These are phyloP conservation scores for Trichoderma endophyticum DNA, from an alignment of 2,329 filamentous ascomycete species.

Conservation along the genomic window DNA sequence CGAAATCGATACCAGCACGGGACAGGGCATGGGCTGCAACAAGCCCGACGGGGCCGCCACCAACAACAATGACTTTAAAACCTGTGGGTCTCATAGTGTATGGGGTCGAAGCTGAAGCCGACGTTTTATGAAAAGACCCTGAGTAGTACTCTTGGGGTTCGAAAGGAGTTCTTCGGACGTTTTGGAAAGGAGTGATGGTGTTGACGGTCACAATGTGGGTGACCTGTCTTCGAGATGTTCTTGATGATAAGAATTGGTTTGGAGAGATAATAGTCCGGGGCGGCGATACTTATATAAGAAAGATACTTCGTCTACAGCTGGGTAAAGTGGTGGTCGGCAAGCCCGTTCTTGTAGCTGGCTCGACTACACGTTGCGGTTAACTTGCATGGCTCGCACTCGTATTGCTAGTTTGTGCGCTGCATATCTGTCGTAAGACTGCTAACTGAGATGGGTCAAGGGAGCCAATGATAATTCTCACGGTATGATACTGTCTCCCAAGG, in stretches of 20 bases:
- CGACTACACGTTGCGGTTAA: not conserved
- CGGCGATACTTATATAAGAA: not conserved
- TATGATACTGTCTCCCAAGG: not conserved
- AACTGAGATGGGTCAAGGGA: not conserved
- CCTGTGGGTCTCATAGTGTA: not conserved
- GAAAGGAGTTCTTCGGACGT: not conserved
- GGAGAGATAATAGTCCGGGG: not conserved
- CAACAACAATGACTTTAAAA: constrained; percentile 29
- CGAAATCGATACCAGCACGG: constrained; percentile 31
- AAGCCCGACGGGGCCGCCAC: constrained; percentile 31
- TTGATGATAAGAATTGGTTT: not conserved
- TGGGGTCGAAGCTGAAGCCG: not conserved
- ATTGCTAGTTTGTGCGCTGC: not conserved
- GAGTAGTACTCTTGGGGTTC: not conserved
- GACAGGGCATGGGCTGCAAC: constrained; percentile 31
- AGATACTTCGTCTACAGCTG: not conserved
- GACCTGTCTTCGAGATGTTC: not conserved
- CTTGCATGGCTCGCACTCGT: not conserved
- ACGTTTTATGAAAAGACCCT: not conserved
- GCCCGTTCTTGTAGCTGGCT: not conserved
- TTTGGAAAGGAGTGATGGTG: not conserved
- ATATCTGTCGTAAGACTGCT: not conserved
- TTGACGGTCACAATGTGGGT: not conserved
- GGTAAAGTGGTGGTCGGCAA: not conserved
- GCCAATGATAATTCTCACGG: not conserved